Base-by-base conservation (phyloP, 805 yeast genomes). In the Teunomyces barrocoloradensis region DNA sequence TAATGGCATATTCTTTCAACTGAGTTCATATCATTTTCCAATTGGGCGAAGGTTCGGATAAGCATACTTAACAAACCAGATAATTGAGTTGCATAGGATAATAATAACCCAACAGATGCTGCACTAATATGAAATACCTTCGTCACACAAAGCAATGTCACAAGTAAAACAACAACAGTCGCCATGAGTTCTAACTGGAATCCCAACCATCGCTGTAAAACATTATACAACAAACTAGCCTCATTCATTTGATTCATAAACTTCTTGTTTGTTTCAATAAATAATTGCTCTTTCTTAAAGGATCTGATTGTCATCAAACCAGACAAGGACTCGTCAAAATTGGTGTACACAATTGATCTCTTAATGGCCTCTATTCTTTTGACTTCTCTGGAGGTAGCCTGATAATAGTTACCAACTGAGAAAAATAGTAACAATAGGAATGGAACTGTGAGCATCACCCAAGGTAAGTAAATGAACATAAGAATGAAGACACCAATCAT, bases 21-120 rank as follows among this genome's bases (percentile, higher is more conserved):
- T 0, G 90, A 80, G 56, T 84, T 85, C 84, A 87, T 74, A 56
- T 84, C 85, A 61, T 85, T 87, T 59, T 87, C 94, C 25, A 84
- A 78, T 56, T 80, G 81, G 1, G 92, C 85, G 59, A 80, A 65
- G 23, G 86, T 74, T 57, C 87, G 76, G 50, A 87, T 74, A 52
- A 83, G 73, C 65, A 79, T 66, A 5, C 84, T 75, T 63, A 85
- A 67, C 44, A 81, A 71, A 40, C 81, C 79, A 18, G 82, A 73
- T 37, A 82, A 68, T 46, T 71, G 74, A 47, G 82, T 64, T 17
- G 83, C 73, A 52, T 85, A 78, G 0, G 90, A 77, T 38, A 87
- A 61, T 45, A 87, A 69, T 61, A 87, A 75, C 60, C 94, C 95
- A 11, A 80, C 80, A 11, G 84, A 69, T 0, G 89, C 74, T 0